These are phyloP conservation scores for Coelastrella sp. DNA, from an alignment of 139 green algal genomes.

Conservation along the genomic window DNA sequence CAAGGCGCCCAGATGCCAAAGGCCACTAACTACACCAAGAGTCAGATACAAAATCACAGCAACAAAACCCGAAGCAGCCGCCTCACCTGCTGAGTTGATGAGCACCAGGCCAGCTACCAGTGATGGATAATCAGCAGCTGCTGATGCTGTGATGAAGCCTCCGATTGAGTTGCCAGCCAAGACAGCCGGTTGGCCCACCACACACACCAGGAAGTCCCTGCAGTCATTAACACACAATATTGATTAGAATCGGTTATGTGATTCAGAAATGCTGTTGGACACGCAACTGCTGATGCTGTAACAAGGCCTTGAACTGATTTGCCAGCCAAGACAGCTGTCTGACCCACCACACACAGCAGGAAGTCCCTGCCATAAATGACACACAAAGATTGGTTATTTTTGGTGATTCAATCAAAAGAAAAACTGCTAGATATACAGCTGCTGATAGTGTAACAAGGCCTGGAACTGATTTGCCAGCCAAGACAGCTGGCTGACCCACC, in stretches of 20 bases:
- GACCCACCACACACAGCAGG: conserved; percentile 78
- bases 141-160: conserved; percentile 79
- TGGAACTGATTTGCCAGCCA: conserved; percentile 98
- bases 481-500: conserved; percentile 83
- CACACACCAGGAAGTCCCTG: conserved; percentile 78
- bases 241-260: too few relatives aligned
- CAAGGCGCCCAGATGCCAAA: too few relatives aligned
- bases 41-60: too few relatives aligned
- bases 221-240: neutral
- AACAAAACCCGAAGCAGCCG: too few relatives aligned
- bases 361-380: conserved; percentile 68
- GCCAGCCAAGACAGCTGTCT: conserved; percentile 88
- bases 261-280: too few relatives aligned
- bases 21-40: too few relatives aligned
- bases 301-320: conserved; percentile 98
- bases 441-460: conserved; percentile 81
- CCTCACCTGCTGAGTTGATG: conserved; percentile 66
- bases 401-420: too few relatives aligned
- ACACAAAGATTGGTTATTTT: neutral
- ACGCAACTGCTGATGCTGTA: conserved; percentile 66
- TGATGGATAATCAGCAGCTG: conserved; percentile 78
- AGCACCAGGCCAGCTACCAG: conserved; percentile 66
- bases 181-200: conserved; percentile 87
- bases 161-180: conserved; percentile 98
- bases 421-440: conserved; percentile 52